phyloP scores from a whole-genome alignment of 148 eudicot genomes.

The Cornus florida region DNA sequence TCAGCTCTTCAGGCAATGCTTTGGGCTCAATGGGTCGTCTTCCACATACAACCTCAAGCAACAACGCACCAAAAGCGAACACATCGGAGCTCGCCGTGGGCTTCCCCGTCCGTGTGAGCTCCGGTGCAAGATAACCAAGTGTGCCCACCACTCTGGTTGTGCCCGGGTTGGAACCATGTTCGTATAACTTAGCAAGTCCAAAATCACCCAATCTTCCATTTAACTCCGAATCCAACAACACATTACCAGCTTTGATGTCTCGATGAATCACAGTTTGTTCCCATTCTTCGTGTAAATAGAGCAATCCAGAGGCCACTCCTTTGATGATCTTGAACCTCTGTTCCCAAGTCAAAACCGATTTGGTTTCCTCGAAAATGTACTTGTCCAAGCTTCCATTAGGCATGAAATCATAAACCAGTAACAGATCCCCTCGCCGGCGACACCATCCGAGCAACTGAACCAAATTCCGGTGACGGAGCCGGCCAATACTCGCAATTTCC shows the following conservation, averaged over 20 bases:
- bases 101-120: slow-evolving; percentile 78
- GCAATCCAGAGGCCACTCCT: slow-evolving; percentile 72
- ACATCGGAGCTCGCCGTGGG: slow-evolving; percentile 78
- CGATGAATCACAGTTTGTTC: slow-evolving; percentile 84
- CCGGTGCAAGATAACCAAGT: slow-evolving; percentile 85
- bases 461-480: slow-evolving; percentile 68
- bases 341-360: slow-evolving; percentile 51
- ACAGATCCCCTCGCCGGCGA: slow-evolving; percentile 53
- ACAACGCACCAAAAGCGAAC: slow-evolving; percentile 81
- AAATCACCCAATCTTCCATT: slow-evolving; percentile 78
- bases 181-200: slow-evolving; percentile 76
- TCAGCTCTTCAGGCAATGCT: slow-evolving; percentile 68
- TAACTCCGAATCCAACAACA: slow-evolving; percentile 58
- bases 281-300: slow-evolving; percentile 81
- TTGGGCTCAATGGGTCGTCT: slow-evolving; percentile 75
- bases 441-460: slow-evolving; percentile 82
- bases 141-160: slow-evolving; percentile 86
- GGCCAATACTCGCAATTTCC: slow-evolving; percentile 69
- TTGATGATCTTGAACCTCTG: slow-evolving; percentile 71
- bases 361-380: slow-evolving; percentile 48
- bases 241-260: slow-evolving; percentile 79
- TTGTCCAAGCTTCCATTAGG: slow-evolving; percentile 82
- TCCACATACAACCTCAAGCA: slow-evolving; percentile 82
- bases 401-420: slow-evolving; percentile 87
- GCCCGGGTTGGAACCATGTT: slow-evolving; percentile 64